phyloP scores from a whole-genome alignment of 352 stramenopile species.

The Globisporangium paroecandrum region DNA sequence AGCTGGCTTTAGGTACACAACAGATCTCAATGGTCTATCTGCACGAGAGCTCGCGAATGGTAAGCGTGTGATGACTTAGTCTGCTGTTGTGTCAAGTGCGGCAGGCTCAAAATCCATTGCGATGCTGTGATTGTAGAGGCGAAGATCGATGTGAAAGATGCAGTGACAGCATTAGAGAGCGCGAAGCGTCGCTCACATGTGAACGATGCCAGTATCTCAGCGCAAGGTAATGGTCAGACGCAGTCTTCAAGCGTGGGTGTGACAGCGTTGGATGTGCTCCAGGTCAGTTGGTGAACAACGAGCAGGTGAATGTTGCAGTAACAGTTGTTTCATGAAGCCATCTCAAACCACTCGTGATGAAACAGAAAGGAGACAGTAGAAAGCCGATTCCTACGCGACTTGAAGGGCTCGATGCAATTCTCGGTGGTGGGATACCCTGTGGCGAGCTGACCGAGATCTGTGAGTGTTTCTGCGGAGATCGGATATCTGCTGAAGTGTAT shows the following conservation, averaged over 20 bases:
- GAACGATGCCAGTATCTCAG: background rate
- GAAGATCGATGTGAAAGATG: constrained; percentile 37
- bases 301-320: background rate
- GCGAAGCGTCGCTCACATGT: background rate
- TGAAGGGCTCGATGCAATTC: constrained; percentile 43
- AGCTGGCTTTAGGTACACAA: constrained; percentile 56
- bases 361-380: constrained; percentile 27
- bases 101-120: background rate
- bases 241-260: constrained; percentile 21
- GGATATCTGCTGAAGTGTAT: background rate
- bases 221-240: background rate
- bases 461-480: constrained; percentile 18
- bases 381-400: constrained; percentile 44
- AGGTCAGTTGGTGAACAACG: constrained; percentile 22
- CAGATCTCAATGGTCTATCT: constrained; percentile 45
- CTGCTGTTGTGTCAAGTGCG: background rate
- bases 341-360: background rate
- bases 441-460: constrained; percentile 82
- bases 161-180: constrained; percentile 29
- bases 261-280: constrained; percentile 43
- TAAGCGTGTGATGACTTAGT: constrained; percentile 10
- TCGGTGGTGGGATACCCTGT: constrained; percentile 61
- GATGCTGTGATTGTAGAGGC: constrained; percentile 22
- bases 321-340: background rate
- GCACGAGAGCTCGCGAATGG: constrained; percentile 58